These are phyloP conservation scores for Ceratobasidium sp. DNA, from an alignment of 1,284 basidiomycete species.

Conservation along the genomic window DNA sequence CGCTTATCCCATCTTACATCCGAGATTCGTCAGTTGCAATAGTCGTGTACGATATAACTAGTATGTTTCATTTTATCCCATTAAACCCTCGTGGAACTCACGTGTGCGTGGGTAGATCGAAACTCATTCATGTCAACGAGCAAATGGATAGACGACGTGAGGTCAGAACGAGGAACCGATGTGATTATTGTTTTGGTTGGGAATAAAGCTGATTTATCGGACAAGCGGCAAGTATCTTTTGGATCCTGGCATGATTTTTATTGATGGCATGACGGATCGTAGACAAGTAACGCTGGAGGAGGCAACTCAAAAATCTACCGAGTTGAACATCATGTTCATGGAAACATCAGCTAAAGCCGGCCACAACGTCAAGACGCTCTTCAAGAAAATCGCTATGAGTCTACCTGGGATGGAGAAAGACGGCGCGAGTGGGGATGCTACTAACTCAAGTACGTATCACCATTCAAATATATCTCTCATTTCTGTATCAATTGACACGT, in stretches of 20 bases:
- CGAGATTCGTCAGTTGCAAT: slow-evolving; percentile 52
- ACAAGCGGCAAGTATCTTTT: slow-evolving; percentile 79
- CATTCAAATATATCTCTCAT: slow-evolving; percentile 8
- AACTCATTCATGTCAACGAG: slow-evolving; percentile 97
- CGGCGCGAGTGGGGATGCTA: slow-evolving; percentile 69
- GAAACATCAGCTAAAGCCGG: slow-evolving; percentile 99
- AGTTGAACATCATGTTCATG: slow-evolving; percentile 98
- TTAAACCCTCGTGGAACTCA: background rate
- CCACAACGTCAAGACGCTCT: slow-evolving; percentile 98
- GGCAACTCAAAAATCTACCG: slow-evolving; percentile 92
- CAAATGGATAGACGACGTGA: slow-evolving; percentile 99
- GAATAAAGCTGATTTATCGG: slow-evolving; percentile 98
- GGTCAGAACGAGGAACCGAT: slow-evolving; percentile 96
- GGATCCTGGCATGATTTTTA: slow-evolving; percentile 42
- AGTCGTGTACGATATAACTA: slow-evolving; percentile 81
- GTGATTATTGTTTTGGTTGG: slow-evolving; percentile 99
- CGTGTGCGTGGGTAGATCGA: slow-evolving; percentile 73
- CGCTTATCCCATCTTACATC: slow-evolving; percentile 97
- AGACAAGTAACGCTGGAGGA: slow-evolving; percentile 99
- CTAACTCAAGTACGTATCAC: slow-evolving; percentile 76
- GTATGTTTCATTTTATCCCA: slow-evolving; percentile 66
- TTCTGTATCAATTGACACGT: slow-evolving; percentile 2
- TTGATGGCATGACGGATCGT: slow-evolving; percentile 42
- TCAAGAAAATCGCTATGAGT: slow-evolving; percentile 99
- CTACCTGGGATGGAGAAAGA: slow-evolving; percentile 96